A percentile compares a stretch with the other conserved stretches of the same genome.
Conservation (phyloP, 2,329 filamentous ascomycete species). For the Penicillium sp. region DNA sequence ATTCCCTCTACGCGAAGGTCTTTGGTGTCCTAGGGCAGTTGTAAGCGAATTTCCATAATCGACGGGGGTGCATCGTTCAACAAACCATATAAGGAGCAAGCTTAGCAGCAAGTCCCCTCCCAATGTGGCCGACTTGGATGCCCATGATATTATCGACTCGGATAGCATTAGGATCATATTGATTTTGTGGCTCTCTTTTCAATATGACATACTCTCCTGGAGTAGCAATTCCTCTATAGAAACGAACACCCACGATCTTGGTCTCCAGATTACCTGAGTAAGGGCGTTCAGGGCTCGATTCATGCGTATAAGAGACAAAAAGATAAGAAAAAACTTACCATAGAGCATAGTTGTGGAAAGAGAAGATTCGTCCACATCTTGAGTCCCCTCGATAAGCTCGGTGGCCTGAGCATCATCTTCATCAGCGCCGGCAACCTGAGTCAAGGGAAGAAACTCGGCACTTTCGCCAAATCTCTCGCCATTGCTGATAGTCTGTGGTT, state of each 20-base stretch:
- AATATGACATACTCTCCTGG: slow-evolving; percentile 63
- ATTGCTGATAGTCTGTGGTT: slow-evolving; percentile 6
- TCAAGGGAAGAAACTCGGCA: slow-evolving; percentile 32
- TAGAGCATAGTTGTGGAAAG: slow-evolving; percentile 39
- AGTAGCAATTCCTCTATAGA: slow-evolving; percentile 63
- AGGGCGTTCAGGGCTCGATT: not conserved
- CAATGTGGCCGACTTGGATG: slow-evolving; percentile 76
- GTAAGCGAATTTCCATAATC: not conserved
- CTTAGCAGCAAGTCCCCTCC: slow-evolving; percentile 65
- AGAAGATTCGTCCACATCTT: slow-evolving; percentile 38
- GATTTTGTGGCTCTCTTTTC: slow-evolving; percentile 65
- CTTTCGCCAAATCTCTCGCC: slow-evolving; percentile 31
- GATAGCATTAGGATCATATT: slow-evolving; percentile 74
- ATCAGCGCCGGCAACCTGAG: slow-evolving; percentile 30
- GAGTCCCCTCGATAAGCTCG: slow-evolving; percentile 32
- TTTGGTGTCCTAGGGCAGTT: slow-evolving; percentile 49
- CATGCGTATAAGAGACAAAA: not conserved
- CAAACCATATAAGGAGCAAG: slow-evolving; percentile 69
- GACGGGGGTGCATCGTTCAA: not conserved
- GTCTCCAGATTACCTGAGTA: slow-evolving; percentile 41
- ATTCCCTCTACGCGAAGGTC: slow-evolving; percentile 67
- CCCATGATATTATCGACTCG: slow-evolving; percentile 74
- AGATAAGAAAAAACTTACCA: slow-evolving; percentile 21
- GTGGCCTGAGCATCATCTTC: slow-evolving; percentile 40
- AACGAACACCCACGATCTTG: slow-evolving; percentile 62